Base-by-base conservation (phyloP, 495 filamentous ascomycete species). In the Podospora comata region DNA sequence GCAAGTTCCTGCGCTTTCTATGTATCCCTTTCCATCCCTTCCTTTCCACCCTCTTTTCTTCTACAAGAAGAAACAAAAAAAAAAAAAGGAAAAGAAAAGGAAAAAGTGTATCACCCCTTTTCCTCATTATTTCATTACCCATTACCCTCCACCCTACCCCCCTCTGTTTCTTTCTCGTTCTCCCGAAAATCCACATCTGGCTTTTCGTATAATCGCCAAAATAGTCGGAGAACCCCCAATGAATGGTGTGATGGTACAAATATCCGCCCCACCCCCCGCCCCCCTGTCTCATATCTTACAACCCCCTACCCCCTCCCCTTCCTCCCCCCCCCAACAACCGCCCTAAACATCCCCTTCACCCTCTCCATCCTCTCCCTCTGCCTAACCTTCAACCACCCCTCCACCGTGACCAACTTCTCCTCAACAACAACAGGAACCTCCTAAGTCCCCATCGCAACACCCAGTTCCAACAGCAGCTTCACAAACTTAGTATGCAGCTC, bases 401-500 rank as follows among this genome's bases (percentile, higher is more conserved):
- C n/a, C 30, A 32, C 30, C 30, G 39, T 16, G 6, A 48, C 39
- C 7, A 48, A 48, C 39, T 32, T 32, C 30, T 32, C 30, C 30
- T 7, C 30, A 5, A 5, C 30, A 44, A 32, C 18, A 16, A 39
- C 23, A 26, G 23, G n/a, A n/a, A 28, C 26, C 48, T 19, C 32
- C 80, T 66, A 84, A 13, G 79, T 77, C 13, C 79, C 80, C 9
- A 83, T 69, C 30, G 80, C 75, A 54, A 83, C 80, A 0, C 88
- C 87, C 53, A 94, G 76, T 71, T 91, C 87, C 57, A 90, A 83
- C 65, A 95, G 75, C 53, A 96, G 78, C 61, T 85, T 84, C 18
- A 94, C 90, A 76, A 97, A 97, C 48, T 86, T 79, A 27, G 87
- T 85, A 79, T 97, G 94, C 54, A 97, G 78, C 77, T 96, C 88